A percentile compares a stretch with the other conserved stretches of the same genome.
Conservation (phyloP, 495 filamentous ascomycete species). For the Penicillium turbatum region DNA sequence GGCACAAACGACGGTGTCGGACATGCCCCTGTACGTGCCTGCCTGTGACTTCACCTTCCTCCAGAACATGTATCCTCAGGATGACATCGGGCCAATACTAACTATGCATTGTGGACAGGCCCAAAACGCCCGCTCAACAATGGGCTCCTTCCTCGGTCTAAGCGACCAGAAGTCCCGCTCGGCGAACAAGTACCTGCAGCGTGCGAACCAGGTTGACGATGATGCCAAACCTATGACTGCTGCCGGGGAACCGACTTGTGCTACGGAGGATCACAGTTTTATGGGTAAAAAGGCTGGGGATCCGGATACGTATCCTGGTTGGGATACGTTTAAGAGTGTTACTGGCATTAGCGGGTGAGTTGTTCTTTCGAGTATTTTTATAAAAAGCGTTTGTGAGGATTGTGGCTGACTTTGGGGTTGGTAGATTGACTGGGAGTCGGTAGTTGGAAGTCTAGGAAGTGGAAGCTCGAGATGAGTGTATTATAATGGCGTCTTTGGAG, state of each 20-base stretch:
- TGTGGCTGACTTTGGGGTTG: too few species aligned
- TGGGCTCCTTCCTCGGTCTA: constrained; percentile 30
- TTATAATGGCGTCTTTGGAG: too few species aligned
- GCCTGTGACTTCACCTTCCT: too few species aligned
- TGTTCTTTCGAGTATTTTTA: too few species aligned
- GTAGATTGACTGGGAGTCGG: too few species aligned
- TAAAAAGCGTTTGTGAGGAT: too few species aligned
- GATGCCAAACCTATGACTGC: constrained; percentile 6
- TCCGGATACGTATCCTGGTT: constrained; percentile 33
- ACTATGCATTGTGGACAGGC: constrained; percentile 11
- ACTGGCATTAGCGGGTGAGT: constrained; percentile 25
- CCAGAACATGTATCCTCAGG: too few species aligned
- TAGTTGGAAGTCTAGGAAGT: too few species aligned
- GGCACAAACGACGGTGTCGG: constrained; percentile 22
- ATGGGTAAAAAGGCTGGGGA: constrained; percentile 33
- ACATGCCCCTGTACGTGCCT: constrained; percentile 29
- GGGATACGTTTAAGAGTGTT: constrained; percentile 25
- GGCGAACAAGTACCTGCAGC: constrained; percentile 19
- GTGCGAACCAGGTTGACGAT: constrained; percentile 10
- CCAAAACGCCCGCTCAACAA: constrained; percentile 21
- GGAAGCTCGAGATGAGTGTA: too few species aligned
- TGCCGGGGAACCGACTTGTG: constrained; percentile 18
- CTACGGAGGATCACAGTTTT: constrained; percentile 38
- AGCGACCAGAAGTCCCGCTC: constrained; percentile 33
- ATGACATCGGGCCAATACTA: neutral